Evolutionary conservation across 495 filamentous ascomycete species (phyloP).

Genomic region (Aspergillus diversus): DNA sequence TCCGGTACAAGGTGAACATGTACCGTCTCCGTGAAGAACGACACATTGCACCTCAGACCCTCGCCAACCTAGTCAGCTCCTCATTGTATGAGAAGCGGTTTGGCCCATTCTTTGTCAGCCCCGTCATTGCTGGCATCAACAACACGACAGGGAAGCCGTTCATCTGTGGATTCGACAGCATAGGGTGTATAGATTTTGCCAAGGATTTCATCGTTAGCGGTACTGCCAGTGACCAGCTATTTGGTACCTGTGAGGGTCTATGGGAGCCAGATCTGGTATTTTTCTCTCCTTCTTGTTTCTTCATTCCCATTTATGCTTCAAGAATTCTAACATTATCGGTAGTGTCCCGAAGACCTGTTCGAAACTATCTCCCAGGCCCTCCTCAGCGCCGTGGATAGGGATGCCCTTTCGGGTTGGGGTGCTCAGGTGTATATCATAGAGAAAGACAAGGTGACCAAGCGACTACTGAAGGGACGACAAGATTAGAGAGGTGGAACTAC

Average conservation of each 20-base stretch:
- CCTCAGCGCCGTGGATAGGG: constrained; percentile 92
- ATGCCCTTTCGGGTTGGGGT: constrained; percentile 96
- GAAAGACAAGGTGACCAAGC: constrained; percentile 99
- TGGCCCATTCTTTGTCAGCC: constrained; percentile 93
- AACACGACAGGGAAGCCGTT: constrained; percentile 91
- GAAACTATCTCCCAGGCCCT: constrained; percentile 98
- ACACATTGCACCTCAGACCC: constrained; percentile 87
- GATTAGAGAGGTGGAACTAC: constrained; percentile 49
- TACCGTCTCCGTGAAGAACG: constrained; percentile 98
- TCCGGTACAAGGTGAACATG: constrained; percentile 99
- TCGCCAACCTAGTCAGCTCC: constrained; percentile 92
- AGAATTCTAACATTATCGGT: neutral
- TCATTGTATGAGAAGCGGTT: constrained; percentile 93
- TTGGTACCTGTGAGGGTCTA: constrained; percentile 96
- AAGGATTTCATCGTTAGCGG: constrained; percentile 99
- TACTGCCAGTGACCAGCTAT: constrained; percentile 94
- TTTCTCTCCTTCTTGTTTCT: neutral
- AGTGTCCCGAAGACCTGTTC: constrained; percentile 93
- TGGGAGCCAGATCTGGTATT: constrained; percentile 95
- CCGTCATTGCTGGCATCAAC: constrained; percentile 92
- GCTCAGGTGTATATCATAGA: constrained; percentile 99
- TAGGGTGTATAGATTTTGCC: constrained; percentile 98
- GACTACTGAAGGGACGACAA: constrained; percentile 89
- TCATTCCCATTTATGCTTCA: neutral
- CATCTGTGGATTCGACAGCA: constrained; percentile 98